A percentile compares a stretch with the other conserved stretches of the same genome.
phyloP scores from a whole-genome alignment of 495 filamentous ascomycete species.

The Aspergillus kassunensis region DNA sequence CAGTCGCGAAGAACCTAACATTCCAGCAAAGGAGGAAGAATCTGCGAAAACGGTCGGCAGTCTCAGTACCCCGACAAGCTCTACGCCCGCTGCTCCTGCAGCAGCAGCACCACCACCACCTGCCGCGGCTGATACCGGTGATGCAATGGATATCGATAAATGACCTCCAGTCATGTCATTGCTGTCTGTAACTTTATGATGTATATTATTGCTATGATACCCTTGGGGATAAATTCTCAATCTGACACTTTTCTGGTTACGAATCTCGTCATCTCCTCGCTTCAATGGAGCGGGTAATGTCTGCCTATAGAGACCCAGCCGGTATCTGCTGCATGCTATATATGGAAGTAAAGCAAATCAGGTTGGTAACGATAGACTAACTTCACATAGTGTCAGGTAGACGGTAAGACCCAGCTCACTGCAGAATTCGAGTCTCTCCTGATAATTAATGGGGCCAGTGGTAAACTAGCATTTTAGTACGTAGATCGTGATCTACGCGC shows the following conservation, averaged over 20 bases:
- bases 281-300: no score
- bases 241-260: conserved; percentile 1
- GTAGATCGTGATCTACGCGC: neutral
- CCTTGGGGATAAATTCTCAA: conserved; percentile 1
- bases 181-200: conserved; percentile 1
- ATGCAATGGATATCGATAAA: conserved; percentile 25
- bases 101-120: conserved; percentile 11
- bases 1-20: neutral
- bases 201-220: conserved; percentile 18
- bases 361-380: no score
- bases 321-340: neutral
- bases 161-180: neutral
- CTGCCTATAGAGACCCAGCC: no score
- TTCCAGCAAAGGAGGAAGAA: conserved; percentile 5
- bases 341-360: no score
- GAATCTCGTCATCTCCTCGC: neutral
- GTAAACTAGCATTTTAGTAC: neutral
- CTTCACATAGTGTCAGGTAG: no score
- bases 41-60: conserved; percentile 13
- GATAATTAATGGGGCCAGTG: no score
- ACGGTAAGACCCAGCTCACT: no score
- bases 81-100: neutral
- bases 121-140: conserved; percentile 10
- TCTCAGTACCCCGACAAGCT: conserved; percentile 4
- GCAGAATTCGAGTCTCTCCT: no score